Evolutionary conservation across 306 rosid genomes (phyloP).

Genomic region (Inga laurina): DNA sequence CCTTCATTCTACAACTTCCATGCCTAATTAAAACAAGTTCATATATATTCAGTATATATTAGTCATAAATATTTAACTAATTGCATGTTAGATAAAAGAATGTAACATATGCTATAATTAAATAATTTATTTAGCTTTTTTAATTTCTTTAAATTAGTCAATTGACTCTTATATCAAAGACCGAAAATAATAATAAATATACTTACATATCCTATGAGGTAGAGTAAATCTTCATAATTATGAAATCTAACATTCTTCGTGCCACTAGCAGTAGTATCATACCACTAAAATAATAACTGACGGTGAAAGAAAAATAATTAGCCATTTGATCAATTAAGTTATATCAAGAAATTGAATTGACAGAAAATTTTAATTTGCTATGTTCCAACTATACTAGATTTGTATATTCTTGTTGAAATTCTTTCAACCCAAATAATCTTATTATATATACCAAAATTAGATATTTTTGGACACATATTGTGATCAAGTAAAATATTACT

Average conservation of each 20-base stretch:
- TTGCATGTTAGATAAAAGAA: not conserved
- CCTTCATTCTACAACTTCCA: not conserved
- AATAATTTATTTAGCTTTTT: no score
- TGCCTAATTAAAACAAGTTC: not conserved
- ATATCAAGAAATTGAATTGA: not conserved
- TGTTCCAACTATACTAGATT: not conserved
- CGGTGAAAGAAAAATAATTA: no score
- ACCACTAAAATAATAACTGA: not conserved
- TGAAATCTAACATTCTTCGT: no score
- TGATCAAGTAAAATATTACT: conserved; percentile 47
- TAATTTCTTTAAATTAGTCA: no score
- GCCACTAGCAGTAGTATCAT: no score
- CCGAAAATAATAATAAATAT: no score
- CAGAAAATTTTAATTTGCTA: not conserved
- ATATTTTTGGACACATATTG: conserved; percentile 46
- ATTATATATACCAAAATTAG: conserved; percentile 52
- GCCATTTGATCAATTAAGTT: not conserved
- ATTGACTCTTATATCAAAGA: no score
- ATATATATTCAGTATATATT: not conserved
- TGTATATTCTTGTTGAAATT: conserved; percentile 2
- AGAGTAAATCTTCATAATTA: no score
- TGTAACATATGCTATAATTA: no score
- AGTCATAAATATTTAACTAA: not conserved
- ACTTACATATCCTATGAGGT: no score
- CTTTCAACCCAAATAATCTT: conserved; percentile 31